phyloP scores from a whole-genome alignment of 1,139 yeast species.

The Magnusiomyces fungicola region DNA sequence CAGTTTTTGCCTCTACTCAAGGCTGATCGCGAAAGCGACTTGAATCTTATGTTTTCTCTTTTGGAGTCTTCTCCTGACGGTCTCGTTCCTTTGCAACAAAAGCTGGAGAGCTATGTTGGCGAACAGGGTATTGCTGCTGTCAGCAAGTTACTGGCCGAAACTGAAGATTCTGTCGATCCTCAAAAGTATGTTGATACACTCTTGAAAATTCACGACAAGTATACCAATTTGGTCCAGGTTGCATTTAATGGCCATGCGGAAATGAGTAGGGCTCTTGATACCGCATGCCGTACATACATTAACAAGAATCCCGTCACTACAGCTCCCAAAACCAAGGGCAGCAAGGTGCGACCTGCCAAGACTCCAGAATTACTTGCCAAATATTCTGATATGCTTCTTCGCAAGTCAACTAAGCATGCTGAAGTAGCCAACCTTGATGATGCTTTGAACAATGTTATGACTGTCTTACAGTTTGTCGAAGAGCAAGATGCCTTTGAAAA shows the following conservation, averaged over 20 bases:
- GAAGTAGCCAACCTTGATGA: constrained; percentile 58
- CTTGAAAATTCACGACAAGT: constrained; percentile 60
- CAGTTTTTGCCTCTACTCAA: constrained; percentile 70
- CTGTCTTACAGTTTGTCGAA: constrained; percentile 76
- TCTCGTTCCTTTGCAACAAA: constrained; percentile 66
- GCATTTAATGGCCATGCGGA: constrained; percentile 73
- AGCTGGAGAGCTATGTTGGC: constrained; percentile 67
- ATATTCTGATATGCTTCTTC: constrained; percentile 78
- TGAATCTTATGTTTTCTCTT: constrained; percentile 69
- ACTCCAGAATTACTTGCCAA: constrained; percentile 91
- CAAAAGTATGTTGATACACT: constrained; percentile 73
- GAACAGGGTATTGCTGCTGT: constrained; percentile 65
- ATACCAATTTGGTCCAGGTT: constrained; percentile 54
- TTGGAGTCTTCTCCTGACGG: constrained; percentile 63
- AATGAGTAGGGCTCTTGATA: constrained; percentile 82
- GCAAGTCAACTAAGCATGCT: constrained; percentile 65
- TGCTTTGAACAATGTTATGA: constrained; percentile 70
- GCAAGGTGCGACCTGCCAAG: constrained; percentile 32
- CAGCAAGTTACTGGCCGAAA: constrained; percentile 53
- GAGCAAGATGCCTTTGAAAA: constrained; percentile 96
- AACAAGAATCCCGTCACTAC: constrained; percentile 82
- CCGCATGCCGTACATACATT: constrained; percentile 79
- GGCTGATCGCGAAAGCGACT: constrained; percentile 68
- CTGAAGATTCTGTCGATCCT: constrained; percentile 50
- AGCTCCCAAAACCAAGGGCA: constrained; percentile 24